These are phyloP conservation scores for Fusarium mangiferae DNA, from an alignment of 2,329 filamentous ascomycete species.

Conservation along the genomic window DNA sequence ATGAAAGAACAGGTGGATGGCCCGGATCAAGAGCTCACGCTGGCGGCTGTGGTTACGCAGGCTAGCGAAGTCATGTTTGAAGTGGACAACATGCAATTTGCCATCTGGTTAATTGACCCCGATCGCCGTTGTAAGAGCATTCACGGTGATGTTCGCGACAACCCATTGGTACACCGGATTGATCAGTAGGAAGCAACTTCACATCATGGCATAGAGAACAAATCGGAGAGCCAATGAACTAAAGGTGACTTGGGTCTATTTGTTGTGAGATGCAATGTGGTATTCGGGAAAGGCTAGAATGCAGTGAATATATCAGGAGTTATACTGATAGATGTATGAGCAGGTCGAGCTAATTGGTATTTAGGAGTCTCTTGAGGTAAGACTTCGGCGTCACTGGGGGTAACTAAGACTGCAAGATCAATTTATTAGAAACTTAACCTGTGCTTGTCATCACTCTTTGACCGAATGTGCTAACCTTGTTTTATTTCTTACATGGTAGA, in stretches of 20 bases:
- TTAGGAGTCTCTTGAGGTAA: background rate
- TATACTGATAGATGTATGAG: background rate
- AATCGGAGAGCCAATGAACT: background rate
- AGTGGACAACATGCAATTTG: too few species aligned
- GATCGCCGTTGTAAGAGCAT: background rate
- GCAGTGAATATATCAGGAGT: too few species aligned
- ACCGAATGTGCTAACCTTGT: background rate
- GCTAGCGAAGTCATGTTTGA: background rate
- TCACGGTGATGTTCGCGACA: background rate
- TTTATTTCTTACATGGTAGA: background rate
- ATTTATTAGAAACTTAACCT: too few species aligned
- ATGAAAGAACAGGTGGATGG: background rate
- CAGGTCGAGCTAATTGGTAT: too few species aligned
- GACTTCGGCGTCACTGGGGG: accelerated
- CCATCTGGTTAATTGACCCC: too few species aligned
- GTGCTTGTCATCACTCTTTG: background rate
- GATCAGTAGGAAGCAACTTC: background rate
- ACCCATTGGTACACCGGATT: background rate
- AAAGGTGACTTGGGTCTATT: too few species aligned
- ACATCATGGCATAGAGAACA: background rate
- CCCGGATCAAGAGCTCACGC: too few species aligned
- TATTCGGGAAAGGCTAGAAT: too few species aligned
- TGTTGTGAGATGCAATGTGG: too few species aligned
- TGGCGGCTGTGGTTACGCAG: background rate
- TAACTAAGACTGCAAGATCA: background rate